Evolutionary conservation across 805 yeast species (phyloP).

Genomic region (Nakazawaea ambrosiae): DNA sequence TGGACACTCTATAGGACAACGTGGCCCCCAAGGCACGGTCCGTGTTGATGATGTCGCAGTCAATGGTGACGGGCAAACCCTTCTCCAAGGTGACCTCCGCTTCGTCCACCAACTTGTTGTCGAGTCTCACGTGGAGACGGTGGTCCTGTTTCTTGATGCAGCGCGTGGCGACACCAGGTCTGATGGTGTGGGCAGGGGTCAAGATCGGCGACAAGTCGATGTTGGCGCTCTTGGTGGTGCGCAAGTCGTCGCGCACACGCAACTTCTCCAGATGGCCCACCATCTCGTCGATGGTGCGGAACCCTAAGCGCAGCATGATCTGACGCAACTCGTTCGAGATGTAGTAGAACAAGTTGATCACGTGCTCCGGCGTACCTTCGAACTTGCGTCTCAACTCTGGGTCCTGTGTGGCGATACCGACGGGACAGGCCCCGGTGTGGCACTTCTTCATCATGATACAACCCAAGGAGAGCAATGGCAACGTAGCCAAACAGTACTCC

Average conservation of each 20-base stretch:
- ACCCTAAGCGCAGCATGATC: constrained; percentile 93
- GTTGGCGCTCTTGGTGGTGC: constrained; percentile 85
- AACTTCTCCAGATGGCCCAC: constrained; percentile 94
- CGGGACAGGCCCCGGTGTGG: constrained; percentile 92
- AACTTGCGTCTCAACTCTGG: constrained; percentile 89
- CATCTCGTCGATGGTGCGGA: constrained; percentile 95
- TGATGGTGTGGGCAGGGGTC: constrained; percentile 93
- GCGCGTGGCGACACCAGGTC: constrained; percentile 95
- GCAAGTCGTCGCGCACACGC: constrained; percentile 73
- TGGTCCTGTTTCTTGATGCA: constrained; percentile 93
- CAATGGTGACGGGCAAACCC: constrained; percentile 94
- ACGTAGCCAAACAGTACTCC: constrained; percentile 97
- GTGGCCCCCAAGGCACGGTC: constrained; percentile 97
- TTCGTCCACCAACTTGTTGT: constrained; percentile 93
- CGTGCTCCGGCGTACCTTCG: constrained; percentile 97
- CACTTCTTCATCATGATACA: constrained; percentile 96
- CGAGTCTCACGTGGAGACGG: constrained; percentile 85
- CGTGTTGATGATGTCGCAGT: constrained; percentile 88
- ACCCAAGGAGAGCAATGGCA: constrained; percentile 95
- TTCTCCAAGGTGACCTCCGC: constrained; percentile 91
- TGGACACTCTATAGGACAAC: constrained; percentile 87
- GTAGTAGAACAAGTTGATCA: constrained; percentile 94
- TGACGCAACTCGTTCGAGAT: constrained; percentile 86
- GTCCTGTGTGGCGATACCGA: constrained; percentile 98
- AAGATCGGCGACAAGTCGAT: constrained; percentile 88